Evolutionary conservation across 2,329 filamentous ascomycete species (phyloP).

Genomic region (Neopestalotiopsis sp.): DNA sequence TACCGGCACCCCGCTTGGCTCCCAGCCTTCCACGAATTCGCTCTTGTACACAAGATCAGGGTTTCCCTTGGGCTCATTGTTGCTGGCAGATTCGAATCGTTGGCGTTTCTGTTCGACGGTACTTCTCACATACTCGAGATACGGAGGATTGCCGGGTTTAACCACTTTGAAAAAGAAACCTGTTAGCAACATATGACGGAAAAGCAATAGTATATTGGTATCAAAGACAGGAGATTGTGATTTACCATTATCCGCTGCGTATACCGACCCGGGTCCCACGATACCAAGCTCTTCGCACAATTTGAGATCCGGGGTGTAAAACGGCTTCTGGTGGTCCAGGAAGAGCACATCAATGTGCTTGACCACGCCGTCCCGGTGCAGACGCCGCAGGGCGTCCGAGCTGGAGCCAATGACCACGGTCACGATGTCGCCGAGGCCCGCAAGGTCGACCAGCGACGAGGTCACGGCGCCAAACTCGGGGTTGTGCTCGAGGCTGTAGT

Average conservation of each 20-base stretch:
- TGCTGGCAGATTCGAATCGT: slow-evolving; percentile 36
- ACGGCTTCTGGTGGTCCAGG: slow-evolving; percentile 80
- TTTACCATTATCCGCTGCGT: slow-evolving; percentile 68
- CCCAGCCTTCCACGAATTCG: slow-evolving; percentile 66
- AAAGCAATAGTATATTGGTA: neutral
- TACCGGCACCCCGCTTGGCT: slow-evolving; percentile 70
- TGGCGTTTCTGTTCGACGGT: slow-evolving; percentile 65
- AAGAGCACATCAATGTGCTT: slow-evolving; percentile 74
- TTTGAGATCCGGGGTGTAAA: slow-evolving; percentile 76
- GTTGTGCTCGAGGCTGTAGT: slow-evolving; percentile 75
- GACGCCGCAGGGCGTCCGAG: slow-evolving; percentile 65
- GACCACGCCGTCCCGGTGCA: slow-evolving; percentile 59
- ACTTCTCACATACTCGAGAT: slow-evolving; percentile 72
- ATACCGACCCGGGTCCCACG: slow-evolving; percentile 64
- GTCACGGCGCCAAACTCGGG: slow-evolving; percentile 77
- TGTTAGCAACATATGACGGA: too few relatives aligned
- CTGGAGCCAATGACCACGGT: slow-evolving; percentile 73
- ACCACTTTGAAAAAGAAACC: slow-evolving; percentile 49
- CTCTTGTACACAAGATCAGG: slow-evolving; percentile 71
- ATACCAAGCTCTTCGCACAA: slow-evolving; percentile 74
- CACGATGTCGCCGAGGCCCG: slow-evolving; percentile 73
- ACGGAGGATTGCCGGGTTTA: slow-evolving; percentile 72
- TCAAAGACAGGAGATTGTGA: neutral
- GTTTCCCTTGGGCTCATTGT: slow-evolving; percentile 52
- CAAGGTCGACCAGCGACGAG: slow-evolving; percentile 71